Base-by-base conservation (phyloP, 2,329 filamentous ascomycete genomes). In the Plenodomus biglobosus region DNA sequence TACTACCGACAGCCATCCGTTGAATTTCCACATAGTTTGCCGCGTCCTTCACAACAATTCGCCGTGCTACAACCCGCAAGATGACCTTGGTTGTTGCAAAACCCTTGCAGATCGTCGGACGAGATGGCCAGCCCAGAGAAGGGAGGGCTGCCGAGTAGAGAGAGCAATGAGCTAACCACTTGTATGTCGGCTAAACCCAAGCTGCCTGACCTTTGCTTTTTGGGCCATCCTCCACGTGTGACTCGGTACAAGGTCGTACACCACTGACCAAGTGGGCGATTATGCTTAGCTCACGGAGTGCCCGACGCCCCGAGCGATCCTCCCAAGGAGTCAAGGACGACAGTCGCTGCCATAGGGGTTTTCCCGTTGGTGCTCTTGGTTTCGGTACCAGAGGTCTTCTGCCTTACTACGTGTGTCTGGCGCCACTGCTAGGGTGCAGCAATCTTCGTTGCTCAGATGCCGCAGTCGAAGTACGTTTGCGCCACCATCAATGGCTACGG, bases 401-500 rank as follows among this genome's bases (percentile, higher is more conserved):
- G 53, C 27, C 27, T 32, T 50, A 56, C 50, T n/a, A n/a, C n/a
- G n/a, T n/a, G 45, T 54, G 55, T 64, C 66, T 65, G 65, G 63
- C 65, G 61, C 66, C 64, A 66, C 58, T 50, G 38, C 41, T 48
- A 53, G 50, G 48, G 62, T 66, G 56, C 54, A 52, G 66, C 61
- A 47, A 42, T 46, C 44, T 47, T 50, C 38, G 37, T 53, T 53
- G 41, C 41, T 52, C 47, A 48, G 43, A 53, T 56, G 48, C 44
- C 43, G 43, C 52, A 44, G 49, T 55, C 58, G 59, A 60, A 54
- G 59, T 55, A 52, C 58, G 52, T 51, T 61, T 55, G 50, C 56
- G 59, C 59, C 59, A 54, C 53, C 58, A 41, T 58, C 56, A 50
- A 49, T 44, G 49, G 42, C 52, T 58, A 54, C 55, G 45, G 60